Evolutionary conservation across 805 yeast species (phyloP), one percentile per base, ranked within the genome.

Genomic region (Millerago galiae): DNA sequence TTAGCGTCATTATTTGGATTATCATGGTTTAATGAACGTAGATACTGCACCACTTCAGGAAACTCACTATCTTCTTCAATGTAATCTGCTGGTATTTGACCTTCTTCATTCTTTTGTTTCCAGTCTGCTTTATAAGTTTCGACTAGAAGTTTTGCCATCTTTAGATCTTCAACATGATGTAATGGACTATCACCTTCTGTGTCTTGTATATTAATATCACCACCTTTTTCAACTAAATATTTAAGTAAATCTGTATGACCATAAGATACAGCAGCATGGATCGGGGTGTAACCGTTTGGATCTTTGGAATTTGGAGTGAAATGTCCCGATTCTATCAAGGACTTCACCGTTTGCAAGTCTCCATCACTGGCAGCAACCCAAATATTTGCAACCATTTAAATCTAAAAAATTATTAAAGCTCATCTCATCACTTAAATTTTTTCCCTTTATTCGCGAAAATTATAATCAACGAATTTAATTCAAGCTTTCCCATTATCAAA

Each of bases 341-440:
- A 49, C 48, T 79, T 74, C 7, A 93, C 96, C 8, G 70, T 55
- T 3, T 66, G 71, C 3, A 73, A 45, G 47, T 81, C 76, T 53
- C 87, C 83, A 59, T 93, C 99, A 15, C 97, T 85, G 6, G 96
- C 91, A 4, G 96, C 96, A 7, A 86, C 79, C 99, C 99, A 93
- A 45, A 93, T 79, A 63, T 93, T 91, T 51, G 34, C 32, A 4
- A 43, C 49, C 51, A 51, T 52, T 12, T 17, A 5, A 16, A 13
- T 28, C 5, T 15, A 13, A 11, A 26, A 15, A 15, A 24, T 17
- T 15, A 14, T 8, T 21, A 3, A 28, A 37, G 27, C 40, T 21
- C 40, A 38, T 38, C 40, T 38, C 39, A 36, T 36, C 37, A 16
- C 38, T 12, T 27, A 21, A 21, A 26, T 30, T 26, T 35, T 34